Evolutionary conservation across 495 filamentous ascomycete genomes (phyloP), one percentile per base, ranked within the genome.

Genomic region (Neurospora sp.): DNA sequence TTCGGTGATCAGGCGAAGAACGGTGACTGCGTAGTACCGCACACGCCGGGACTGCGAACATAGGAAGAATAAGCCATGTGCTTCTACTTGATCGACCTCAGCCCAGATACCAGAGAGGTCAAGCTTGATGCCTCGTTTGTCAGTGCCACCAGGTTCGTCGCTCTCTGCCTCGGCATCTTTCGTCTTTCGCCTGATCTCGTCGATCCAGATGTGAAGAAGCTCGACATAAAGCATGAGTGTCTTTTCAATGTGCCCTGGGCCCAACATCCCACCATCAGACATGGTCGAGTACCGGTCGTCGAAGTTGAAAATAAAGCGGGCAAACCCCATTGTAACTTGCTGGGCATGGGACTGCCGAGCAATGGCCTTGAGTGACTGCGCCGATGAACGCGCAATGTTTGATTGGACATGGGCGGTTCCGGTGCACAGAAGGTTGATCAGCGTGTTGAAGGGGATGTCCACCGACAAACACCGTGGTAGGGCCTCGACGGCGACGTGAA

Each of bases 221-320:
- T 99, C 94, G 62, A 99, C 92, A 79, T 98, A 99, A 0, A 99
- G 86, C 74, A 90, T 89, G 21, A 99, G 79, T 4, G 96, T 98
- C 73, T 91, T 97, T 78, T 99, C 96, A 70, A 99, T 97, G 79
- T 99, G 96, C 11, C 90, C 93, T 34, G 94, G 90, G 7, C 96
- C 96, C 34, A 99, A 89, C 93, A 99, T 94, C 4, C 96, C 96
- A 59, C 97, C 94, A 77, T 98, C 96, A 10, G 94, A 97, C 92
- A 97, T 97, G 28, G 96, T 98, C 1, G 94, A 93, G 81, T 98
- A 98, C 37, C 93, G 91, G 75, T 95, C 93, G 82, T 99, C 96
- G 78, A 98, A 98, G 71, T 93, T 96, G 84, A 99, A 98, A 39
- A 99, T 98, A 76, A 98, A 99, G 45, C 94, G 85, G 19, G 94